Base-by-base conservation (phyloP, 148 eudicot species). In the Diospyros kaki region DNA sequence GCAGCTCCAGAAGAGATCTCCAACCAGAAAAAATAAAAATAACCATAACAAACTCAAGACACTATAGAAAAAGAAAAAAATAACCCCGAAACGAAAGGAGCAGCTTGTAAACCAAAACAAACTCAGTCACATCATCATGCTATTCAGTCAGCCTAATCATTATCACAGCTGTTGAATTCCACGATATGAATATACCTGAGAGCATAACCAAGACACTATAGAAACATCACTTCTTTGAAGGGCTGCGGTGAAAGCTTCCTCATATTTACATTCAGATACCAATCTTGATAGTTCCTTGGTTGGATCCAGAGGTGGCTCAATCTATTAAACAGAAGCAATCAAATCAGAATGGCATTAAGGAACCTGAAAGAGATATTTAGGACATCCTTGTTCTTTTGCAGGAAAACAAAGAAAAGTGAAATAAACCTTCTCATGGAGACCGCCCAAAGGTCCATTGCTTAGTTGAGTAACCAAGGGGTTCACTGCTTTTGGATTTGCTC, bases 201-300 rank as follows among this genome's bases (percentile, higher is more conserved):
- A 88, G 79, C 99, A 93, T 81, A 96, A 81, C 98, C 99, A 95
- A 42, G 99, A 90, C 43, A 95, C 99, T 28, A 93, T 93, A 48
- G 77, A 77, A 72, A 95, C 97, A 69, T 95, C 98, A 83, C 96
- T 95, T 77, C 94, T 93, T 73, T 95, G 98, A 77, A 95, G 79
- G n/a, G 99, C 99, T 55, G 86, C 77, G 63, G 91, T 93, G 81
- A 95, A 95, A 63, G 99, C 97, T 76, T 93, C 97, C 83, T 92
- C 98, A 65, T 85, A 93, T 75, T 95, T 93, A 71, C 78, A 90
- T 75, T 95, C 99, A 68, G 91, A 83, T 68, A 89, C 61, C 80
- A 90, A 78, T 78, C 96, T 93, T 52, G 97, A 87, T 60, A 95
- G 85, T 84, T 92, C 97, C 69, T 78, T 88, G 28, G 89, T 93